These are phyloP conservation scores for Didymellaceae sp. DNA, from an alignment of 2,329 filamentous ascomycete species.

Conservation along the genomic window DNA sequence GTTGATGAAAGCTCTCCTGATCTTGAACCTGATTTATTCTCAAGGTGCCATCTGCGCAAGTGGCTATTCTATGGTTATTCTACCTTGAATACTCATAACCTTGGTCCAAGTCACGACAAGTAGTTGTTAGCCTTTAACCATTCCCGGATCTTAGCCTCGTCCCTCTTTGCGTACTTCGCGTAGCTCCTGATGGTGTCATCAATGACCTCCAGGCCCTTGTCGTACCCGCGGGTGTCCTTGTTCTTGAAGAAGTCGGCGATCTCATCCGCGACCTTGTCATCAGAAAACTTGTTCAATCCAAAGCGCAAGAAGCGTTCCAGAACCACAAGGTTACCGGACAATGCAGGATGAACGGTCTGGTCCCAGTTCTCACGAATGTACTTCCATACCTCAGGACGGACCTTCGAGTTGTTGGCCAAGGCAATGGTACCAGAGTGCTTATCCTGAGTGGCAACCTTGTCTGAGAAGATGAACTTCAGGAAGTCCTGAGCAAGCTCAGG, in stretches of 20 bases:
- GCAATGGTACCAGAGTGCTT: slow-evolving; percentile 80
- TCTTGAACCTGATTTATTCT: neutral
- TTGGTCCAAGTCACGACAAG: slow-evolving; percentile 35
- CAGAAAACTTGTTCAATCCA: slow-evolving; percentile 79
- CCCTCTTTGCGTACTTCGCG: slow-evolving; percentile 80
- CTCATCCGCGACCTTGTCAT: slow-evolving; percentile 71
- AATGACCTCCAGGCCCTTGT: slow-evolving; percentile 83
- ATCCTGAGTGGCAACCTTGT: slow-evolving; percentile 84
- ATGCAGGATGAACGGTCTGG: slow-evolving; percentile 67
- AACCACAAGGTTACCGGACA: slow-evolving; percentile 82
- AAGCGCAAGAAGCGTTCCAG: slow-evolving; percentile 87
- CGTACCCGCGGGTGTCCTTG: slow-evolving; percentile 86
- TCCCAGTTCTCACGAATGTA: slow-evolving; percentile 87
- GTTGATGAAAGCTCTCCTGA: neutral
- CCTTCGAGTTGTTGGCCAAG: slow-evolving; percentile 74
- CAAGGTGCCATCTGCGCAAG: neutral
- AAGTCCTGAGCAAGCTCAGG: slow-evolving; percentile 70
- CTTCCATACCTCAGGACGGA: slow-evolving; percentile 79
- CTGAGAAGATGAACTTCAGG: slow-evolving; percentile 79
- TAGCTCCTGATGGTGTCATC: slow-evolving; percentile 85
- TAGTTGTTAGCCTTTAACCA: slow-evolving; percentile 75
- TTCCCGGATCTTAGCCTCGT: slow-evolving; percentile 73
- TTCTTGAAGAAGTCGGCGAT: slow-evolving; percentile 84
- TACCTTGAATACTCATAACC: slow-evolving; percentile 12
- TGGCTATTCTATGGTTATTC: neutral